These are phyloP conservation scores for Polygonum maritimum DNA, from an alignment of 148 eudicot species.

Conservation along the genomic window DNA sequence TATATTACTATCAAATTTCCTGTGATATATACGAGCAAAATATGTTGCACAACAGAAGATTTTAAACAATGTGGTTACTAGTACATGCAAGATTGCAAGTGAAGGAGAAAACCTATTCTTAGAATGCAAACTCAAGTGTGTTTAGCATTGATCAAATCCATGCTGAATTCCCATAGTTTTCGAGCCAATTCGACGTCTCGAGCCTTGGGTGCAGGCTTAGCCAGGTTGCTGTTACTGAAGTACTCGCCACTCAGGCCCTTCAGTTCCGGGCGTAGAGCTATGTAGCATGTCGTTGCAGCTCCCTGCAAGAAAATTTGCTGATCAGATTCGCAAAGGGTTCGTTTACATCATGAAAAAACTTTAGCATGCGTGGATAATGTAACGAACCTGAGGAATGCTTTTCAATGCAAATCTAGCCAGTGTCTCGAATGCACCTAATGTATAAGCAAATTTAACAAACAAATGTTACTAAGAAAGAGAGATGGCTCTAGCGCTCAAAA, in stretches of 20 bases:
- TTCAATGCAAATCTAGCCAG: background rate
- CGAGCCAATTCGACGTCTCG: constrained; percentile 40
- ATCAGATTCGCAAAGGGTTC: background rate
- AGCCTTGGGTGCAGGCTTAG: constrained; percentile 32
- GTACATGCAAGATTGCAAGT: background rate
- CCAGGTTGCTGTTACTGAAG: constrained; percentile 42
- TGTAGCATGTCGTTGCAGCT: constrained; percentile 73
- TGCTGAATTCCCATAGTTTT: constrained; percentile 54
- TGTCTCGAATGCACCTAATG: background rate
- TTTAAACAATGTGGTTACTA: background rate
- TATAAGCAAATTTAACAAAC: background rate
- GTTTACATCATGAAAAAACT: background rate
- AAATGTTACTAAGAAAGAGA: background rate
- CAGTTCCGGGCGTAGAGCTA: constrained; percentile 54
- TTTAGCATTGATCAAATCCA: constrained; percentile 20
- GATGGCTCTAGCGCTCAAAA: background rate
- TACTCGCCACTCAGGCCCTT: constrained; percentile 49
- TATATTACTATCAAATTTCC: background rate
- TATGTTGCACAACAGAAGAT: no score
- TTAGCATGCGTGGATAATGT: background rate
- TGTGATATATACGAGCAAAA: background rate
- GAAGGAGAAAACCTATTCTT: background rate
- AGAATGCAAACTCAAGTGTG: background rate
- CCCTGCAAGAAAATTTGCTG: constrained; percentile 26
- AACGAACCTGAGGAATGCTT: constrained; percentile 2